Conservation (phyloP, 148 eudicot species). For the Spergularia bocconei region DNA sequence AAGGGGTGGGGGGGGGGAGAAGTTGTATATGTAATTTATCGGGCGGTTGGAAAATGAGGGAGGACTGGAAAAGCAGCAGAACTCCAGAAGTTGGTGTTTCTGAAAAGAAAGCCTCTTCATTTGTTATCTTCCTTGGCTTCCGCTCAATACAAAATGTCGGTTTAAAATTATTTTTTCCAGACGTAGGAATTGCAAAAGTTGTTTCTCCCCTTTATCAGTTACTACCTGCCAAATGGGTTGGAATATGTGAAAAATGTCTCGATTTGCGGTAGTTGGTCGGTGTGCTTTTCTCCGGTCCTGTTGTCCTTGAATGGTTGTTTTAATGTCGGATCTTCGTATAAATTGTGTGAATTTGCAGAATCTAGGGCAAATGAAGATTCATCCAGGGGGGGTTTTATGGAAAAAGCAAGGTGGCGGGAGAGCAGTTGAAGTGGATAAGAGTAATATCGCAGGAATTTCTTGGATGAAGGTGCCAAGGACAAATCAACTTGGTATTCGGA, state of each 20-base stretch:
- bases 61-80: neutral
- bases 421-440: slow-evolving; percentile 78
- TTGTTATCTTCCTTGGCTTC: too few species aligned
- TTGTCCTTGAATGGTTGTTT: neutral
- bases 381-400: slow-evolving; percentile 78
- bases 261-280: neutral
- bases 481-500: slow-evolving; percentile 80
- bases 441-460: slow-evolving; percentile 54
- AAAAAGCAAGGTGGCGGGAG: slow-evolving; percentile 97
- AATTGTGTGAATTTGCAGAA: slow-evolving; percentile 46
- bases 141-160: neutral
- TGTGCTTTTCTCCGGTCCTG: neutral
- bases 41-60: neutral
- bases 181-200: neutral
- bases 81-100: neutral
- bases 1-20: neutral
- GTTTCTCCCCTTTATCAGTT: neutral
- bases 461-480: slow-evolving; percentile 98
- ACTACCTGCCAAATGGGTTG: neutral
- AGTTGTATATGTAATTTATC: neutral
- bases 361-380: slow-evolving; percentile 76
- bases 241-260: neutral
- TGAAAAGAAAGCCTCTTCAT: neutral
- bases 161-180: neutral
- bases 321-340: neutral